Evolutionary conservation across 78 protist genomes (phyloP).

Genomic region (Bodo saltans): DNA sequence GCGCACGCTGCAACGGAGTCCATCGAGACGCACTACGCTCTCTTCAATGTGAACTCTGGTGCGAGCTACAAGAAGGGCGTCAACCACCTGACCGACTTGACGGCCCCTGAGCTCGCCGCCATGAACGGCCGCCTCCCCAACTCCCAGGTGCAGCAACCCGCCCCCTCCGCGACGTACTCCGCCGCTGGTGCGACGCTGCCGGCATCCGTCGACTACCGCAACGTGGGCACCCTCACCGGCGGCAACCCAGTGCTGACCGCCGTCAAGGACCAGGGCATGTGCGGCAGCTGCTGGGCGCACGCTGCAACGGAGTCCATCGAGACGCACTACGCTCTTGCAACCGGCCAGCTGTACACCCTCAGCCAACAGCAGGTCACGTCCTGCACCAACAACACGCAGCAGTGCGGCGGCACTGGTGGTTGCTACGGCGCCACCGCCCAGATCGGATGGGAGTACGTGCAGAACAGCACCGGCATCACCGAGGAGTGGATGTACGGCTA

Average conservation of each 20-base stretch:
- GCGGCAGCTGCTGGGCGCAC: constrained; percentile 89
- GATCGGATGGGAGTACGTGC: constrained; percentile 20
- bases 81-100: no score
- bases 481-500: constrained; percentile 42
- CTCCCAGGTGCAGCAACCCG: no score
- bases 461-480: background rate
- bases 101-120: no score
- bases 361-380: background rate
- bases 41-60: background rate
- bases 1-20: constrained; percentile 71
- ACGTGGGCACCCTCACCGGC: constrained; percentile 5
- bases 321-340: background rate
- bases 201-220: constrained; percentile 19
- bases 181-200: constrained; percentile 25
- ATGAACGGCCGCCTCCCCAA: no score
- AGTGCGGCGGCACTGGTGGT: constrained; percentile 47
- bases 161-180: no score
- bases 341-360: background rate
- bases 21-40: constrained; percentile 35
- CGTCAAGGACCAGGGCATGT: constrained; percentile 79
- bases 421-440: constrained; percentile 36
- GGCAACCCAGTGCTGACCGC: constrained; percentile 53
- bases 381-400: constrained; percentile 33
- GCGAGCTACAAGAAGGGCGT: no score
- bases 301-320: constrained; percentile 67